Base-by-base conservation (phyloP, 192 early-diverging fungal species). In the Dispira simplex region DNA sequence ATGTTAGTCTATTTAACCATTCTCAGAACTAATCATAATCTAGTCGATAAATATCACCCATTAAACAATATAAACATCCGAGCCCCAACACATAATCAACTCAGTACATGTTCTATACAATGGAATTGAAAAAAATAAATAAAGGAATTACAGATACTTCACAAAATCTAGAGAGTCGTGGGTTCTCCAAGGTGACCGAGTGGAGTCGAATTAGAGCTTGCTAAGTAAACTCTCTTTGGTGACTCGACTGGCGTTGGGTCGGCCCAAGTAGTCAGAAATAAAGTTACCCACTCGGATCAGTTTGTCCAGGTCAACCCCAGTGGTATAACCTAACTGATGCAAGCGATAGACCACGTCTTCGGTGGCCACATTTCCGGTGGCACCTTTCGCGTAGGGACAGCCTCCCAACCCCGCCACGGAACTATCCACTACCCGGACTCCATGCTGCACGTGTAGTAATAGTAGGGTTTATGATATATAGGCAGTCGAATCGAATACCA, bases 321-420 rank as follows among this genome's bases (percentile, higher is more conserved):
- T 94, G 25, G 80, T 68, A 66, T 87, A 89, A 0, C 91, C 90
- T 69, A 89, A 74, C 32, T 90, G 90, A 12, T 92, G 70, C 12
- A 98, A 79, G 81, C 93, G 85, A 67, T 96, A 93, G 2, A 95
- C 86, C 2, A 98, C 92, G 67, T 96, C 93, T 73, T 98, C 96
- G 0, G 93, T 93, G 8, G 90, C 87, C 0, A 98, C 96, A 71
- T 98, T 98, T 20, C 96, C 96, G 14, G 86, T 91, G 9, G 96
- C 96, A 13, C 96, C 96, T 64, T 85, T 83, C 2, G 93, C 93
- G 77, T 92, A 98, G 13, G 96, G 96, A 64, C 96, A 98, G 25
- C 96, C 96, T 32, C 92, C 92, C 25, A 96, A 75, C 18, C 96
- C 96, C 14, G 93, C 88, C 28, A 95, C 85, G 0, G 93, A 94